These are phyloP conservation scores for Globomyces pollinis-pini DNA, from an alignment of 192 early-diverging fungal genomes.

Conservation along the genomic window DNA sequence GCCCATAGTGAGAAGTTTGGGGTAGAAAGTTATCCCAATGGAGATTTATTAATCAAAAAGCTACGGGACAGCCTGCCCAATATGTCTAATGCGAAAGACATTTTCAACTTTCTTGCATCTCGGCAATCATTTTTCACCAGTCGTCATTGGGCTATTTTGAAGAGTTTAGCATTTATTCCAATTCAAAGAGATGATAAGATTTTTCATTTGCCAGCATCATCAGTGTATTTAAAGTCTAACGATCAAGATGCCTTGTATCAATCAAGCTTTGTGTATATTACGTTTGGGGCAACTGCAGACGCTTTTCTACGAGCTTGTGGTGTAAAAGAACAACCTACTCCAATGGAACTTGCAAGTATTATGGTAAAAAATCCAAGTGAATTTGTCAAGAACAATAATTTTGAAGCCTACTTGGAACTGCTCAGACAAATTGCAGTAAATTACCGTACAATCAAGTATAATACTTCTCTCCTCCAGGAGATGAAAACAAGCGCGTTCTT, in stretches of 20 bases:
- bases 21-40: constrained; percentile 50
- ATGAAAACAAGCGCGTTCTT: constrained; percentile 61
- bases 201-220: constrained; percentile 20
- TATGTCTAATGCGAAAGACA: constrained; percentile 29
- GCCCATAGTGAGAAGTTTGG: constrained; percentile 55
- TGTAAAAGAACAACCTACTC: constrained; percentile 70
- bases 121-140: constrained; percentile 42
- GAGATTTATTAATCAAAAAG: constrained; percentile 25
- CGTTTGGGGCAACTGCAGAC: constrained; percentile 64
- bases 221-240: constrained; percentile 24
- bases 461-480: constrained; percentile 32
- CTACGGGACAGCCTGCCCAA: constrained; percentile 23
- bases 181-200: constrained; percentile 9
- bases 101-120: constrained; percentile 64
- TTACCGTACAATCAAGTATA: constrained; percentile 32
- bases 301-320: constrained; percentile 76
- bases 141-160: constrained; percentile 47
- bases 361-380: constrained; percentile 50
- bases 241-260: background rate
- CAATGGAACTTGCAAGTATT: constrained; percentile 58
- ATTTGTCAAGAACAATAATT: constrained; percentile 45
- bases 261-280: constrained; percentile 27
- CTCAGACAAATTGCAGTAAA: constrained; percentile 68
- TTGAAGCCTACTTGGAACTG: constrained; percentile 61
- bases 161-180: constrained; percentile 59